Evolutionary conservation across 1,284 basidiomycete genomes (phyloP), one percentile per base, ranked within the genome.

Genomic region (Coniophora puteana): DNA sequence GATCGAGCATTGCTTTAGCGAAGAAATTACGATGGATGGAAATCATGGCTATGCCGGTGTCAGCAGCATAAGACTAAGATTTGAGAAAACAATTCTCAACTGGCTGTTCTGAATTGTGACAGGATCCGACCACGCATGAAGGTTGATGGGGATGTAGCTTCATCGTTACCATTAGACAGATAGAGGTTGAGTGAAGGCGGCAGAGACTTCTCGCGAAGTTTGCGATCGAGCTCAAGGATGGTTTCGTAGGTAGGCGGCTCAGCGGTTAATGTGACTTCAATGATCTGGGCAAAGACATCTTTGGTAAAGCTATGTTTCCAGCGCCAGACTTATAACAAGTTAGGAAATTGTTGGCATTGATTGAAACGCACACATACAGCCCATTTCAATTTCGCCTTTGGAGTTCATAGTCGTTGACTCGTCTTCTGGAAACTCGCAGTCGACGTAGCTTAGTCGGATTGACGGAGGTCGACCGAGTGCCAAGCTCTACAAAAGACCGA

Each of bases 11-110:
- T 2, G 80, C 76, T 45, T 78, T 75, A 1, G 75, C 74, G 47
- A 81, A 81, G 60, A 76, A 82, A 45, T 72, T 78, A 39, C 78
- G 66, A 49, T 81, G 78, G 24, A 80, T 64, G 50, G 73, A 76
- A 10, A 80, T 48, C 41, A 80, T 62, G 18, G 70, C 77, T 80
- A 36, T 32, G 8, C 13, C 41, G 12, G 34, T 22, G 22, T 43
- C 21, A 26, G 27, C 17, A n/a, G n/a, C n/a, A n/a, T 3, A 25
- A 34, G 12, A 14, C 11, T 16, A 25, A 38, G 23, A 28, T n/a
- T 25, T 18, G 26, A 36, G 13, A 16, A 27, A 33, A 23, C 16
- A 28, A 36, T 38, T 61, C 70, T 47, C 41, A 69, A 63, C 74
- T 66, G 26, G 72, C 51, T 20, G 72, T 66, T 38, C 76, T 74